Base-by-base conservation (phyloP, 1,284 basidiomycete genomes). In the Sanghuangporus baumii region DNA sequence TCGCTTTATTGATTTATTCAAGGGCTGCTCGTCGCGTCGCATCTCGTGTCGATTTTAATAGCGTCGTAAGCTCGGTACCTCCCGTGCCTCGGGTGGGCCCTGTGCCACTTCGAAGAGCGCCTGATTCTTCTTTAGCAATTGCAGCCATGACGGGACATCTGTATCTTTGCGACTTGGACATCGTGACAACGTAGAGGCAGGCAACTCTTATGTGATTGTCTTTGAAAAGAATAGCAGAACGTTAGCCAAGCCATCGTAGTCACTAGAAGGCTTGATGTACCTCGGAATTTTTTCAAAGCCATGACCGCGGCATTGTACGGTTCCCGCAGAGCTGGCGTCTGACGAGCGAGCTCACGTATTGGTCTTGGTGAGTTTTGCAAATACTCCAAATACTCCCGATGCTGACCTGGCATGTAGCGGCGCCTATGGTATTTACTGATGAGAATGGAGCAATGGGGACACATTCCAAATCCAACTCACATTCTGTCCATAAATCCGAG, bases 201-300 rank as follows among this genome's bases (percentile, higher is more conserved):
- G 92, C 95, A 54, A 97, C 84, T 62, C 89, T 86, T 80, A 98
- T 93, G 74, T 98, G 96, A 65, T 84, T 81, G 71, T 96, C 52
- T 54, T 12, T 9, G 6, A 6, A 54, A 31, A 37, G 8, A 14
- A 37, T 11, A 54, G 12, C 12, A 6, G 23, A 50, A 11, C 23
- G 14, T 51, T 14, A 37, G n/a, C 5, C 12, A 31, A 36, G 52
- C 9, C 9, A 18, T 1, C 7, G 8, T 8, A 34, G 31, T n/a
- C 31, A 37, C 16, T 36, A 37, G 12, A 16, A 16, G 50, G 23
- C 9, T 5, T 18, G 52, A 37, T 11, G 52, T 54, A 54, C 52
- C 91, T 60, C 95, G 81, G 71, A 98, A 82, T 60, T 80, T 80
- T 74, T 93, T 94, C 71, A 98, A 76, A 3, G 93, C 85, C 60